These are phyloP conservation scores for Tieghemostelium lacteum DNA, from an alignment of 78 protist species.

Conservation along the genomic window DNA sequence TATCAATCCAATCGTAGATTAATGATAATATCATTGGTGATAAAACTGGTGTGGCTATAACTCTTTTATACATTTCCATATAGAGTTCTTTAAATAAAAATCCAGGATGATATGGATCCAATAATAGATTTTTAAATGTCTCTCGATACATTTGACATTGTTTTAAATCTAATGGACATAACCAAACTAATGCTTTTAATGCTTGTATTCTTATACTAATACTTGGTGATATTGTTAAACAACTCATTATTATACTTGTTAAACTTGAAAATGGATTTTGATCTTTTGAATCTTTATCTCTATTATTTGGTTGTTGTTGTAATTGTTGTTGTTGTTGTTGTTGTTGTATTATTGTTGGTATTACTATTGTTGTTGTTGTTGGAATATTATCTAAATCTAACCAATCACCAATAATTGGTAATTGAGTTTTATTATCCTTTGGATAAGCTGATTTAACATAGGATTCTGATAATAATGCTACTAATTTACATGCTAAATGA, in stretches of 20 bases:
- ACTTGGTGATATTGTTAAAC: conserved; percentile 32
- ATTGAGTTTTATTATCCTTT: conserved; percentile 9
- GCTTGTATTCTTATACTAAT: conserved; percentile 63
- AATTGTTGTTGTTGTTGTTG: neutral
- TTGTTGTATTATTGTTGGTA: neutral
- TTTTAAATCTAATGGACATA: conserved; percentile 48
- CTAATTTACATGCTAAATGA: conserved; percentile 61
- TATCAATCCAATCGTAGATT: conserved; percentile 70
- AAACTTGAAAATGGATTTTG: conserved; percentile 42
- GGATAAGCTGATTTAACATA: conserved; percentile 48
- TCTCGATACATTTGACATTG: conserved; percentile 4
- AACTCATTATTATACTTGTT: conserved; percentile 19
- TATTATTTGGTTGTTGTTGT: neutral
- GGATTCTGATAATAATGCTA: conserved; percentile 23
- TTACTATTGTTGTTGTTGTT: neutral
- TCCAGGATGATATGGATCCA: conserved; percentile 50
- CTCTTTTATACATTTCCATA: conserved; percentile 39
- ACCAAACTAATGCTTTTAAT: conserved; percentile 51
- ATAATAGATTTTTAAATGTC: conserved; percentile 20
- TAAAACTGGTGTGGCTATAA: conserved; percentile 57
- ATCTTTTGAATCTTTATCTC: neutral
- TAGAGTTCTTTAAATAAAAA: conserved; percentile 52
- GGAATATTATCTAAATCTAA: conserved; percentile 12
- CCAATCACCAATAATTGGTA: conserved; percentile 65
- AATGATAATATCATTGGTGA: conserved; percentile 50